phyloP scores from a whole-genome alignment of 257 asterid genomes.

The Parsonsia alboflavescens region DNA sequence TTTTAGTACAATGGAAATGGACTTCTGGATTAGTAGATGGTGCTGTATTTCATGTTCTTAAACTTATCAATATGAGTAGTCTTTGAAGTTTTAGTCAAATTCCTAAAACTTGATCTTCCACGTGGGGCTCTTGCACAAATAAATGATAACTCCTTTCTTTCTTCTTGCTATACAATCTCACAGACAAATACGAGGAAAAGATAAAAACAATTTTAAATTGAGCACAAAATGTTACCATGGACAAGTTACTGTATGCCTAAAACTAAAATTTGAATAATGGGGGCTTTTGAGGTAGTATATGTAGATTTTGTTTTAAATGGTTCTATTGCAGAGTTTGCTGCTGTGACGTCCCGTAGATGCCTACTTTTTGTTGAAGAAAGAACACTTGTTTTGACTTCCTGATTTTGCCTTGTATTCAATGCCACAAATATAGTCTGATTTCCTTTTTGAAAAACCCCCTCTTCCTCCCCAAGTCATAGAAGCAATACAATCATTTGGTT shows the following conservation, averaged over 20 bases:
- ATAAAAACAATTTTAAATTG: not conserved
- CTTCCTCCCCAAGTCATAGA: not conserved
- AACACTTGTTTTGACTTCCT: not conserved
- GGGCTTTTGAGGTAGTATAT: not conserved
- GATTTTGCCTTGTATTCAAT: not conserved
- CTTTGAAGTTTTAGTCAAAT: not conserved
- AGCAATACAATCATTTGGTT: not conserved
- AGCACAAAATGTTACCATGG: not conserved
- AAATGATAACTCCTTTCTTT: not conserved
- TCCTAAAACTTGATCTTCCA: not conserved
- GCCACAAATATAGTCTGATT: not conserved
- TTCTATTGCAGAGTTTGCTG: not conserved
- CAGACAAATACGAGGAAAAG: not conserved
- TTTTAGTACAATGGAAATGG: not conserved
- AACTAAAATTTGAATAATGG: not conserved
- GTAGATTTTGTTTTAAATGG: not conserved
- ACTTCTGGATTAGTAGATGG: not conserved
- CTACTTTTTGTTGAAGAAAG: not conserved
- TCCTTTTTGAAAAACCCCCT: not conserved
- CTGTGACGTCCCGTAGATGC: not conserved
- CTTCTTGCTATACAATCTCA: not conserved
- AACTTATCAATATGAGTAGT: not conserved
- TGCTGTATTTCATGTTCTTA: not conserved
- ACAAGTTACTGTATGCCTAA: not conserved
- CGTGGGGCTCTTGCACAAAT: not conserved